Conservation (phyloP, 2,329 filamentous ascomycete genomes). For the Pyrenochaeta sp. region DNA sequence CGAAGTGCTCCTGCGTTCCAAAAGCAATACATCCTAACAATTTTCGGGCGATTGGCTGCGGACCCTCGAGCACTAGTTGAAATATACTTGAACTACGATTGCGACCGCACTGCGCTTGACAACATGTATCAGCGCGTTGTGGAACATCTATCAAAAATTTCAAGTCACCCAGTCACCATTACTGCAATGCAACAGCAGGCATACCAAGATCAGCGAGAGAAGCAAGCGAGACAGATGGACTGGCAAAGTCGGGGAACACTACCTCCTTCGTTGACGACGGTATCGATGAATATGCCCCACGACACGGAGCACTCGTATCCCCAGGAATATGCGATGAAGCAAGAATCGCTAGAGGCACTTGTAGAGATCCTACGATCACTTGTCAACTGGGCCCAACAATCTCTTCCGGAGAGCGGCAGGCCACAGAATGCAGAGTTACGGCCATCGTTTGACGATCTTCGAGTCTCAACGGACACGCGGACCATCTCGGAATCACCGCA, state of each 20-base stretch:
- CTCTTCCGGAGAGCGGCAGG: slow-evolving; percentile 59
- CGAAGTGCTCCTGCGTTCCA: slow-evolving; percentile 86
- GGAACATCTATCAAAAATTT: slow-evolving; percentile 89
- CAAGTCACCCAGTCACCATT: slow-evolving; percentile 78
- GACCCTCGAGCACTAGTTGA: slow-evolving; percentile 92
- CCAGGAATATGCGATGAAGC: slow-evolving; percentile 89
- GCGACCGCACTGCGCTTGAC: slow-evolving; percentile 88
- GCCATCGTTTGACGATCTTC: slow-evolving; percentile 65
- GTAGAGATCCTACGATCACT: slow-evolving; percentile 89
- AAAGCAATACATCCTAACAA: slow-evolving; percentile 88
- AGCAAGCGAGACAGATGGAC: slow-evolving; percentile 68
- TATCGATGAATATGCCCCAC: slow-evolving; percentile 67
- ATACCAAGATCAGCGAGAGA: slow-evolving; percentile 81
- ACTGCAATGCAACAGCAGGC: slow-evolving; percentile 81
- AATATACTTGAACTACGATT: slow-evolving; percentile 97
- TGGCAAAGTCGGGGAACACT: slow-evolving; percentile 89
- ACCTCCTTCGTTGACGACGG: slow-evolving; percentile 84
- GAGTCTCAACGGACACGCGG: slow-evolving; percentile 80
- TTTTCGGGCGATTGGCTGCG: slow-evolving; percentile 82
- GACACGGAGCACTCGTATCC: slow-evolving; percentile 77
- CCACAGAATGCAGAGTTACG: slow-evolving; percentile 55
- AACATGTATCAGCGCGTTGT: slow-evolving; percentile 97
- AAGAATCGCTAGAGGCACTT: slow-evolving; percentile 84
- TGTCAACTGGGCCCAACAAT: slow-evolving; percentile 89
- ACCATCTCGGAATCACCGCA: slow-evolving; percentile 69